A percentile compares a stretch with the other conserved stretches of the same genome.
These are phyloP conservation scores for Plasmodium coatneyi DNA, from an alignment of 169 alveolate species.

Conservation along the genomic window DNA sequence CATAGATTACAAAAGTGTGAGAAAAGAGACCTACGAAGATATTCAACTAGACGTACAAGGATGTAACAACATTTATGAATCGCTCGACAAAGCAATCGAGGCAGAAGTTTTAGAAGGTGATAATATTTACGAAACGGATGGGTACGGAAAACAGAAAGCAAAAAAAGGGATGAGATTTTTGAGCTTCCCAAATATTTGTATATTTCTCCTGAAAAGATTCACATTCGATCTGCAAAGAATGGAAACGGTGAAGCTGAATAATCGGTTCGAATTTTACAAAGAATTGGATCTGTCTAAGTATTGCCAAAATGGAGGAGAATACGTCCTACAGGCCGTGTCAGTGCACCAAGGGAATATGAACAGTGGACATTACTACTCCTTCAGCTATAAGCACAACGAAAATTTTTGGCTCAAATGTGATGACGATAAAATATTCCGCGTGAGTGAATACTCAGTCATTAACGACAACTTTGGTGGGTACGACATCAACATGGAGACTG, in stretches of 20 bases:
- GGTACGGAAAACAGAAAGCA: conserved; percentile 90
- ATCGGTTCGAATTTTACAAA: conserved; percentile 92
- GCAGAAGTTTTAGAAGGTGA: conserved; percentile 96
- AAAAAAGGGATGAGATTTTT: conserved; percentile 93
- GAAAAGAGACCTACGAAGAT: conserved; percentile 92
- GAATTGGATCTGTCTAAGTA: conserved; percentile 89
- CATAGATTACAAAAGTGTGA: conserved; percentile 91
- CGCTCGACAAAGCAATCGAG: conserved; percentile 91
- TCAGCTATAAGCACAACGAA: conserved; percentile 81
- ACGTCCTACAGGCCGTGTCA: conserved; percentile 93
- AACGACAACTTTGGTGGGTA: conserved; percentile 92
- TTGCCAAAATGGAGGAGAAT: conserved; percentile 80
- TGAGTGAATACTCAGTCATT: conserved; percentile 89
- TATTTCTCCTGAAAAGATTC: conserved; percentile 93
- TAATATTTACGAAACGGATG: conserved; percentile 96
- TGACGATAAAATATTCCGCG: conserved; percentile 92
- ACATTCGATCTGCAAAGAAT: conserved; percentile 88
- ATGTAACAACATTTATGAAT: conserved; percentile 91
- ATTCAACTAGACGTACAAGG: conserved; percentile 95
- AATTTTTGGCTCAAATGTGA: conserved; percentile 93
- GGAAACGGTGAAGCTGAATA: conserved; percentile 92
- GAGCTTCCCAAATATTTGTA: conserved; percentile 94
- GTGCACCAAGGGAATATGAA: conserved; percentile 96
- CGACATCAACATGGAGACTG: conserved; percentile 85
- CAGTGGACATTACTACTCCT: conserved; percentile 97